A percentile compares a stretch with the other conserved stretches of the same genome.
Conservation (phyloP, 805 yeast species). For the Saccharomycopsis capsularis region DNA sequence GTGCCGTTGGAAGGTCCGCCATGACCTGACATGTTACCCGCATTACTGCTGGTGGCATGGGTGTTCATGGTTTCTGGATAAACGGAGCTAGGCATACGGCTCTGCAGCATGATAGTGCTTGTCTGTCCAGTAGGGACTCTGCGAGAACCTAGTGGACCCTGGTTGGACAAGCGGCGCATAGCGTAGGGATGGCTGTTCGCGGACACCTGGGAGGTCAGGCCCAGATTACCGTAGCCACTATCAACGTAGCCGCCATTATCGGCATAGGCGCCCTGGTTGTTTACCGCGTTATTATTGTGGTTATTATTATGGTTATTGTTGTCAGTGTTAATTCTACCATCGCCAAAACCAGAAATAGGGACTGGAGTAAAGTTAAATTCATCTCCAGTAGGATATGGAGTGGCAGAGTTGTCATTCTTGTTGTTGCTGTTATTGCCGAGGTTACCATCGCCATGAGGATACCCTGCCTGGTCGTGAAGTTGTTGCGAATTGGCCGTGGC, state of each 20-base stretch:
- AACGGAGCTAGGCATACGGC: conserved; percentile 15
- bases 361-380: conserved; percentile 20
- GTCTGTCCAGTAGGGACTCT: background rate
- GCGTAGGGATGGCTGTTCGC: background rate
- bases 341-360: conserved; percentile 4
- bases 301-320: background rate
- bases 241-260: too few species aligned
- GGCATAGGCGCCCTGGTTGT: background rate
- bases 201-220: background rate
- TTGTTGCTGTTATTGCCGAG: background rate
- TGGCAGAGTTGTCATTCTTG: too few species aligned
- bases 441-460: background rate
- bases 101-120: background rate
- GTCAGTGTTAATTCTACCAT: background rate
- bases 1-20: background rate
- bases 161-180: background rate
- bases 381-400: conserved; percentile 15
- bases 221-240: too few species aligned
- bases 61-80: conserved; percentile 8
- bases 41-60: too few species aligned
- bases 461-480: background rate
- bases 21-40: too few species aligned
- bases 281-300: background rate
- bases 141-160: background rate
- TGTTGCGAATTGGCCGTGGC: conserved; percentile 4